phyloP scores from a whole-genome alignment of 2,329 filamentous ascomycete species.

The Cadophora luteo-olivacea region DNA sequence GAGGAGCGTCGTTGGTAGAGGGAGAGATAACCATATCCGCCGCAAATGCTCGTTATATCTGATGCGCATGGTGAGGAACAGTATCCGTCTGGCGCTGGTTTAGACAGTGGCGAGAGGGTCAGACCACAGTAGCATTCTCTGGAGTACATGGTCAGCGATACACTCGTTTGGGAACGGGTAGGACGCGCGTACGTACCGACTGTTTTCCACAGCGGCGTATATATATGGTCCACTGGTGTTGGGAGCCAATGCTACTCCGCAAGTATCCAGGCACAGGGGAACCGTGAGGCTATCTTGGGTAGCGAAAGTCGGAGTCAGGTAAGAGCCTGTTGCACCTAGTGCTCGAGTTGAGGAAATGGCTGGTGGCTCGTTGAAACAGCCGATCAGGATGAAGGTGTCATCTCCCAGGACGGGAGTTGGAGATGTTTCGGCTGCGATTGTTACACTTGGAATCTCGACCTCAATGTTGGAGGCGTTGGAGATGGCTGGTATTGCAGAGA shows the following conservation, averaged over 20 bases:
- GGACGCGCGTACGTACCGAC: constrained; percentile 28
- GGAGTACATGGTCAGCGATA: neutral
- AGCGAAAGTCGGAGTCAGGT: constrained; percentile 25
- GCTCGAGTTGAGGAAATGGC: constrained; percentile 13
- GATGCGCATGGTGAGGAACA: constrained; percentile 28
- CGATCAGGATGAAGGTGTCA: constrained; percentile 22
- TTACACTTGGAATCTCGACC: neutral
- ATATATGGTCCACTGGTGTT: constrained; percentile 22
- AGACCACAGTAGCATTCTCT: constrained; percentile 33
- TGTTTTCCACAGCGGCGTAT: constrained; percentile 32
- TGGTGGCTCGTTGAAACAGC: constrained; percentile 34
- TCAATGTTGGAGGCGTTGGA: neutral
- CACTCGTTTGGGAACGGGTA: neutral
- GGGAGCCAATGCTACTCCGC: constrained; percentile 16
- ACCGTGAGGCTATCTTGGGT: constrained; percentile 27
- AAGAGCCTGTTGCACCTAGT: constrained; percentile 25
- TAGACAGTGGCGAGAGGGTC: constrained; percentile 26
- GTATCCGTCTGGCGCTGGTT: neutral
- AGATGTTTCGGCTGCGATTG: neutral
- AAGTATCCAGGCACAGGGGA: constrained; percentile 30
- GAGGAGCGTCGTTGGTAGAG: constrained; percentile 14
- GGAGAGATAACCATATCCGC: constrained; percentile 12
- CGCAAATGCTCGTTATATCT: constrained; percentile 20
- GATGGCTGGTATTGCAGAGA: neutral
- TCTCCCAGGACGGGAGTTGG: constrained; percentile 9